These are phyloP conservation scores for Suhomyces pyralidae DNA, from an alignment of 805 yeast species.

Conservation along the genomic window DNA sequence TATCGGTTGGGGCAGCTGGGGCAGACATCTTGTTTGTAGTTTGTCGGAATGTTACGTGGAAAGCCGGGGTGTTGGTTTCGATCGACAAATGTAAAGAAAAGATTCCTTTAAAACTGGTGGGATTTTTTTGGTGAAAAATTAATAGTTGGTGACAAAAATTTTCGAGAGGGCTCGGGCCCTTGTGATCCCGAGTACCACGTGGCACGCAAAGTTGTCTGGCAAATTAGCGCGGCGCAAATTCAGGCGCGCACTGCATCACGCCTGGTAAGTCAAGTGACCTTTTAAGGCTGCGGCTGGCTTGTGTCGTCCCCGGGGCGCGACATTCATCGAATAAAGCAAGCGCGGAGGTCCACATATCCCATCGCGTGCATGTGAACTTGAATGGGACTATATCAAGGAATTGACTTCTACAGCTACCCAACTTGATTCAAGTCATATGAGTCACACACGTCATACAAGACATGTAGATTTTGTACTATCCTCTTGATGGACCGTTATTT, in stretches of 20 bases:
- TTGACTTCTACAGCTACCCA: neutral
- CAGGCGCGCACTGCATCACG: neutral
- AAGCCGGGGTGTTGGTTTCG: constrained; percentile 70
- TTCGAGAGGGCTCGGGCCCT: constrained; percentile 13
- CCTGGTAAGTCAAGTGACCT: neutral
- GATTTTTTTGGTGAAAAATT: constrained; percentile 5
- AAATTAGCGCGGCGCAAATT: neutral
- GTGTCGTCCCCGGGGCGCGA: neutral
- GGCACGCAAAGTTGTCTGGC: neutral
- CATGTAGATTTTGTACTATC: neutral
- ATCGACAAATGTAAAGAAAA: constrained; percentile 41
- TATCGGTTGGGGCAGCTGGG: constrained; percentile 15
- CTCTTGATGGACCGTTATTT: neutral
- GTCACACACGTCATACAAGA: neutral
- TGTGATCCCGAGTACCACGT: neutral
- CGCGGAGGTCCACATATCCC: neutral
- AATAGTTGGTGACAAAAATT: constrained; percentile 3
- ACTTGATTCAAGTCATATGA: neutral
- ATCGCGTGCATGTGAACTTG: neutral
- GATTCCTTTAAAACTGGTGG: neutral
- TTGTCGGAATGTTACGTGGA: constrained; percentile 70
- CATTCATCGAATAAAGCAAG: neutral
- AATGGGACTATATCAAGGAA: neutral
- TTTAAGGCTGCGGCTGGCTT: neutral
- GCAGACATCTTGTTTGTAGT: constrained; percentile 37